Conservation (phyloP, 78 protist genomes). For the Dictyostelium citrinum region DNA sequence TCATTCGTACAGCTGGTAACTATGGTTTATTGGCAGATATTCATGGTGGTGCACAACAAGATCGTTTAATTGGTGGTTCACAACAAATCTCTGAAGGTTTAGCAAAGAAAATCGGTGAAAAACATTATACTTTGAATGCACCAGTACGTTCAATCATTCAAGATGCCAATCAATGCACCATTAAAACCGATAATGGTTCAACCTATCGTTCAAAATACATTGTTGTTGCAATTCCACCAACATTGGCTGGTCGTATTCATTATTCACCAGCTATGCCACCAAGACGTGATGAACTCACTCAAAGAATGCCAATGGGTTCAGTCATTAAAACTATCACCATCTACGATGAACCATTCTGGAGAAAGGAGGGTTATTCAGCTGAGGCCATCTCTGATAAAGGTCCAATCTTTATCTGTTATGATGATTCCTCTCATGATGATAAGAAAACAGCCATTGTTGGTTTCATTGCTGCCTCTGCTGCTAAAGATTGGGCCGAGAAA, state of each 20-base stretch:
- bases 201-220: slow-evolving; percentile 40
- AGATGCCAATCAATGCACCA: slow-evolving; percentile 16
- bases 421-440: slow-evolving; percentile 65
- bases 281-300: slow-evolving; percentile 56
- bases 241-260: slow-evolving; percentile 66
- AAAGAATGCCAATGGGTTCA: slow-evolving; percentile 79
- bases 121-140: not conserved
- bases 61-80: slow-evolving; percentile 76
- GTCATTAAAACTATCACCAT: slow-evolving; percentile 76
- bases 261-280: slow-evolving; percentile 64
- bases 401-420: slow-evolving; percentile 76
- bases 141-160: slow-evolving; percentile 39
- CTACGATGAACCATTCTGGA: slow-evolving; percentile 83
- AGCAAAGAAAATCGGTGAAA: slow-evolving; percentile 14
- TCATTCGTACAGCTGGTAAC: slow-evolving; percentile 66
- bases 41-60: slow-evolving; percentile 74
- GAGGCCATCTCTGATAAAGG: slow-evolving; percentile 71
- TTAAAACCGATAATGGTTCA: slow-evolving; percentile 20
- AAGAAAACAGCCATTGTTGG: slow-evolving; percentile 70
- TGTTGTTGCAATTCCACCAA: slow-evolving; percentile 60
- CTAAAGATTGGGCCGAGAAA: slow-evolving; percentile 41
- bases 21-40: slow-evolving; percentile 67
- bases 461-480: slow-evolving; percentile 62
- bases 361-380: slow-evolving; percentile 74
- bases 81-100: slow-evolving; percentile 72